Base-by-base conservation (phyloP, 495 filamentous ascomycete species). In the Gamarada debralockiae region DNA sequence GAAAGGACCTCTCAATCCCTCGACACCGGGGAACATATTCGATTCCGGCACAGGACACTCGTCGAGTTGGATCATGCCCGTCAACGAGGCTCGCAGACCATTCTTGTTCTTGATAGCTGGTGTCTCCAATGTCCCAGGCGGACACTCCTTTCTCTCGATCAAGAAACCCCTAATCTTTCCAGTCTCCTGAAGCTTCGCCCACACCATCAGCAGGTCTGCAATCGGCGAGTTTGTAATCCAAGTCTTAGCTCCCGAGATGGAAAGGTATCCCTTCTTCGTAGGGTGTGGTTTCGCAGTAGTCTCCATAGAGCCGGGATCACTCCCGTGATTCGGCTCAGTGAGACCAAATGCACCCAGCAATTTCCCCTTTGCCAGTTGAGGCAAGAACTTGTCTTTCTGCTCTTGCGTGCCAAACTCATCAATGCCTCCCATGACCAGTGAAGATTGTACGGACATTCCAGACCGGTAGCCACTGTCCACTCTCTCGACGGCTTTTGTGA, bases 211-310 rank as follows among this genome's bases (percentile, higher is more conserved):
- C 12, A 98, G 72, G 61, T 98, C 92, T 4, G 91, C 81, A 56
- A 97, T 96, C 23, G 93, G 93, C 10, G 88, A 92, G 73, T 97
- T 98, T 38, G 93, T 97, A 62, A 98, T 98, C 93, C 93, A 98
- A 0, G 95, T 97, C 77, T 98, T 98, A 37, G 89, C 75, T 2
- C 93, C 93, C 37, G 80, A 86, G 27, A 98, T 70, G 29, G 85
- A 76, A 48, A 86, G 87, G 61, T 88, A 87, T 3, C 91, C 92
- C 63, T 89, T 84, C 76, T 95, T 95, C 3, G 79, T 83, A 2
- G 93, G 89, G 67, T 97, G 92, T 43, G 84, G 84, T 57, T 85
- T 86, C 3, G 93, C 93, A 17, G 75, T 79, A 9, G 89, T 90
- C 70, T 97, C 93, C 95, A 98, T 95, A 1, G 87, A 89, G 14